These are phyloP conservation scores for Carex myosuroides DNA, from an alignment of 176 grass and related monocot species.

Conservation along the genomic window DNA sequence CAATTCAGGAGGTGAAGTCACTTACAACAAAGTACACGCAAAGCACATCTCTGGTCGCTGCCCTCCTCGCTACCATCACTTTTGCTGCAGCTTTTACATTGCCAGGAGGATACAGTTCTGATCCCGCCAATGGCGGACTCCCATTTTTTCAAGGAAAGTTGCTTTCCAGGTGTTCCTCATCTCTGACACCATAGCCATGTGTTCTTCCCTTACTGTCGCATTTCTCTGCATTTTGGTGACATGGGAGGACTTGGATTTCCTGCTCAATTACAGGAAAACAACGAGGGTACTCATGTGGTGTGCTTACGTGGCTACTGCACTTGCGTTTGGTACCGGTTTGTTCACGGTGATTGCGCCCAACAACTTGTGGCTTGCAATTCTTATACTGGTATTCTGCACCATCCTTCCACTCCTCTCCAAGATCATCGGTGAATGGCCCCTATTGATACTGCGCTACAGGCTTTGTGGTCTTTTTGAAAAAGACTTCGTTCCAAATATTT, in stretches of 20 bases:
- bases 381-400: not conserved
- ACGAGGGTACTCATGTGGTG: constrained; percentile 11
- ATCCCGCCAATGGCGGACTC: not conserved
- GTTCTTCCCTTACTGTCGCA: too few species aligned
- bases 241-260: constrained; percentile 6
- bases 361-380: constrained; percentile 10
- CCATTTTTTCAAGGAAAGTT: not conserved
- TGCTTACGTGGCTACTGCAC: not conserved
- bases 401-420: constrained; percentile 9
- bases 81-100: constrained; percentile 7
- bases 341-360: not conserved
- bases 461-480: not conserved
- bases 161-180: not conserved
- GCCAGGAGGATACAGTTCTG: not conserved
- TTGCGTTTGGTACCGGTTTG: constrained; percentile 15
- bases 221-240: not conserved
- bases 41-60: constrained; percentile 2
- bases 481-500: not conserved
- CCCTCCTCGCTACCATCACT: constrained; percentile 12
- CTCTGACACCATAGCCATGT: too few species aligned
- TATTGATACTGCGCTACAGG: not conserved
- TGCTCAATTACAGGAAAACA: constrained; percentile 7
- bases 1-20: not conserved
- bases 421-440: constrained; percentile 7
- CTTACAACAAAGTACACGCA: not conserved